Evolutionary conservation across 306 rosid genomes (phyloP), one percentile per base, ranked within the genome.

Genomic region (Trifolium dubium): DNA sequence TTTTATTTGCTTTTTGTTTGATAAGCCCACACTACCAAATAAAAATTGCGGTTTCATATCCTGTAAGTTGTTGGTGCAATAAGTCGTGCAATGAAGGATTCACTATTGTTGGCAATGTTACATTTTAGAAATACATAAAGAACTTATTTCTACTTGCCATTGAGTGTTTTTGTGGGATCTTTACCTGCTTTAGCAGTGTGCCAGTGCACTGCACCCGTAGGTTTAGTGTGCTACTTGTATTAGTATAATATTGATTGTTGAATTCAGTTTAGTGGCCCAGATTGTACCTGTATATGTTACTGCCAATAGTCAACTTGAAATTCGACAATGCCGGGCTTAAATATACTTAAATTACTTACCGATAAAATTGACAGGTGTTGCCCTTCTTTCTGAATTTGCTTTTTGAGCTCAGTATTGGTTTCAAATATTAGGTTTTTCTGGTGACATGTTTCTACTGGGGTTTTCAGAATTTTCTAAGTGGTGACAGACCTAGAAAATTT

Each of bases 21-120:
- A 50, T 32, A 51, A 39, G 71, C 56, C 8, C 60, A 5, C 58
- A 34, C 64, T 53, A 40, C 53, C 32, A 77, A 69, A 69, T 15
- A 53, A 11, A 56, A n/a, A 32, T 51, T 18, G 60, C 15, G 15
- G 44, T 37, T 68, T 68, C 46, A 44, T 11, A 5, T 46, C 39
- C 62, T 23, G 50, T 51, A 41, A 40, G 68, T 67, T 77, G 62
- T 58, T 39, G 47, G 7, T 72, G 12, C 29, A 76, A 66, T 50
- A 44, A 11, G n/a, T n/a, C 3, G 49, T 3, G 49, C 34, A 43
- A 69, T 64, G 58, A 29, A 58, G n/a, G 37, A 15, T 43, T 64
- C 19, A 2, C 61, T 70, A 44, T 69, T 70, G 66, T 66, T 73
- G 44, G 4, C 39, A 30, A 59, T 11, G 32, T 51, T 51, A 54